Evolutionary conservation across 2,329 filamentous ascomycete species (phyloP).

Genomic region (Penicillium sp.): DNA sequence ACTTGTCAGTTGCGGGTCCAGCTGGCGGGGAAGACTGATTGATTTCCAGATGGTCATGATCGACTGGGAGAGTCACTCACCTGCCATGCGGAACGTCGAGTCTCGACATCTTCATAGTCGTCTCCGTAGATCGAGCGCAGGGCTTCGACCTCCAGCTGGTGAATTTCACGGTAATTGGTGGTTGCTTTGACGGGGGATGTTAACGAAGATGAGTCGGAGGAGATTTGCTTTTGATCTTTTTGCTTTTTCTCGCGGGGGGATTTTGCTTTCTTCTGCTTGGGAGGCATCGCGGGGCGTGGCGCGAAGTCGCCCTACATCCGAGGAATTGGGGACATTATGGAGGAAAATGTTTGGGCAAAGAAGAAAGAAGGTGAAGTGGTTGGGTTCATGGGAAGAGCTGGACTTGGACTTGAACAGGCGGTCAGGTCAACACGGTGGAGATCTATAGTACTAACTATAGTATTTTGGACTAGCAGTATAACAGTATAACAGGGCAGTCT

Average conservation of each 20-base stretch:
- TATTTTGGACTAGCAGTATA: no score
- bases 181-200: slow-evolving; percentile 41
- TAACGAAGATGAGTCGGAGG: slow-evolving; percentile 35
- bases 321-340: slow-evolving; percentile 22
- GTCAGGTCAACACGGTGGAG: slow-evolving; percentile 22
- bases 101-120: slow-evolving; percentile 77
- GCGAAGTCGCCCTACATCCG: slow-evolving; percentile 33
- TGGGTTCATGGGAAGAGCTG: neutral
- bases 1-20: slow-evolving; percentile 12
- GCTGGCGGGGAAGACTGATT: neutral
- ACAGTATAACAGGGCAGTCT: no score
- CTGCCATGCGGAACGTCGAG: slow-evolving; percentile 79
- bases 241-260: slow-evolving; percentile 40
- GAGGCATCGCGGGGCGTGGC: slow-evolving; percentile 49
- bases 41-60: neutral
- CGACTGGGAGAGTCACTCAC: slow-evolving; percentile 58
- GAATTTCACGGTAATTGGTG: slow-evolving; percentile 78
- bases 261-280: slow-evolving; percentile 46
- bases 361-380: slow-evolving; percentile 5
- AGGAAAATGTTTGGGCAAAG: slow-evolving; percentile 4
- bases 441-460: no score
- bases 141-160: slow-evolving; percentile 84
- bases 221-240: slow-evolving; percentile 16
- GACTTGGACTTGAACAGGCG: slow-evolving; percentile 26
- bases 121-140: slow-evolving; percentile 87